Evolutionary conservation across 768 basidiomycete species (phyloP), one percentile per base, ranked within the genome.

Genomic region (Infundibulicybe gibba): DNA sequence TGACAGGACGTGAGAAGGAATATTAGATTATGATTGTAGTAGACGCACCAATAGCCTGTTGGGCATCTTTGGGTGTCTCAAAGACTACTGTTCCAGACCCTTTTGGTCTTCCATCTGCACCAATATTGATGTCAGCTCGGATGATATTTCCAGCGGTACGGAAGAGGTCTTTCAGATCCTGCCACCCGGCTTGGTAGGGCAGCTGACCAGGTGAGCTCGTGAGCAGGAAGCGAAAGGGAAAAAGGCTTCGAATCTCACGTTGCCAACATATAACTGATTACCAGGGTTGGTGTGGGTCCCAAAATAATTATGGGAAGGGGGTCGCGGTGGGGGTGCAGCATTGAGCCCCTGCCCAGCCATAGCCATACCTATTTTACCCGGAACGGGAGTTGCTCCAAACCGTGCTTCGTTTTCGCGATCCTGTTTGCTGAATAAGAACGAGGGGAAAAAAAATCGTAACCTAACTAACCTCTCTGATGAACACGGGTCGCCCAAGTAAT

Each of bases 21-120:
- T 30, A 19, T 17, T 35, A 20, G 38, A 43, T 30, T 11, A 37
- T n/a, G 16, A 31, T 37, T 5, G n/a, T 40, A n/a, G n/a, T n/a
- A 6, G 1, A 79, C 89, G 30, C 54, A 93, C 93, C 81, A 60
- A 98, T 94, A 10, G 94, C 94, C 59, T 91, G 87, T 54, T 81
- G 78, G 10, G 95, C 95, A 66, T 95, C 94, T 57, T 90, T 89
- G 12, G 88, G 64, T 2, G 87, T 91, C 65, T 94, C 91, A 58
- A 94, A 97, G 11, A 97, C 90, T 12, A 98, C 95, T 0, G 93
- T 97, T n/a, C 95, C 95, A 43, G 90, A 95, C 16, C 95, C 95
- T 63, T 97, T 95, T 13, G 95, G 94, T 11, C 85, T 80, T 20
- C 94, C 94, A 64, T 97, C 93, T 16, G 85, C 83, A 49, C 90